phyloP scores from a whole-genome alignment of 2,329 filamentous ascomycete species.

The Pyrenophora teres region DNA sequence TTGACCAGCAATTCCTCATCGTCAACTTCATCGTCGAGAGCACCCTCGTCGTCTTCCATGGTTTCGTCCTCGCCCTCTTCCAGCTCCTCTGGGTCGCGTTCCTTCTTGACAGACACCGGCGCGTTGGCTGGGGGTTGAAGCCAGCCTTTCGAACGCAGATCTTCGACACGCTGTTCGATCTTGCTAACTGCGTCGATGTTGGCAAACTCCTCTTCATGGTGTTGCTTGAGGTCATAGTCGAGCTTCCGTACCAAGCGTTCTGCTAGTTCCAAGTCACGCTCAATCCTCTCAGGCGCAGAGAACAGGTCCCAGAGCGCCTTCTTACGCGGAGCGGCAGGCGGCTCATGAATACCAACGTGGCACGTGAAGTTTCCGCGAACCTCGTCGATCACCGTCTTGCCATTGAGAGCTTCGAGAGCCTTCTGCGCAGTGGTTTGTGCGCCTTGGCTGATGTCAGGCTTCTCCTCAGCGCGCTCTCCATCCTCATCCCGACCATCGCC shows the following conservation, averaged over 20 bases:
- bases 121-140: conserved; percentile 69
- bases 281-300: conserved; percentile 89
- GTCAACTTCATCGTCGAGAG: conserved; percentile 77
- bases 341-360: conserved; percentile 94
- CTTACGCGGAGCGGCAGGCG: conserved; percentile 82
- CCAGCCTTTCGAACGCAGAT: conserved; percentile 74
- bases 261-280: conserved; percentile 84
- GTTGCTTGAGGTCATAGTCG: conserved; percentile 79
- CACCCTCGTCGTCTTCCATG: conserved; percentile 68
- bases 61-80: conserved; percentile 74
- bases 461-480: conserved; percentile 60
- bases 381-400: conserved; percentile 95
- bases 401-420: conserved; percentile 91
- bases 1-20: conserved; percentile 87
- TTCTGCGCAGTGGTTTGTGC: conserved; percentile 70
- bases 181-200: conserved; percentile 70
- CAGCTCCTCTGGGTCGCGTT: conserved; percentile 65
- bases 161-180: conserved; percentile 85
- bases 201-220: conserved; percentile 54
- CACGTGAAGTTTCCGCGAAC: conserved; percentile 94
- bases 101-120: conserved; percentile 60
- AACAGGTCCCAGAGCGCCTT: conserved; percentile 98
- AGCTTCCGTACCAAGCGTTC: conserved; percentile 81
- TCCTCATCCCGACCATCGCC: conserved; percentile 75
- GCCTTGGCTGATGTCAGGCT: conserved; percentile 49